Base-by-base conservation (phyloP, 1,139 yeast genomes). In the Zygoascus meyerae region DNA sequence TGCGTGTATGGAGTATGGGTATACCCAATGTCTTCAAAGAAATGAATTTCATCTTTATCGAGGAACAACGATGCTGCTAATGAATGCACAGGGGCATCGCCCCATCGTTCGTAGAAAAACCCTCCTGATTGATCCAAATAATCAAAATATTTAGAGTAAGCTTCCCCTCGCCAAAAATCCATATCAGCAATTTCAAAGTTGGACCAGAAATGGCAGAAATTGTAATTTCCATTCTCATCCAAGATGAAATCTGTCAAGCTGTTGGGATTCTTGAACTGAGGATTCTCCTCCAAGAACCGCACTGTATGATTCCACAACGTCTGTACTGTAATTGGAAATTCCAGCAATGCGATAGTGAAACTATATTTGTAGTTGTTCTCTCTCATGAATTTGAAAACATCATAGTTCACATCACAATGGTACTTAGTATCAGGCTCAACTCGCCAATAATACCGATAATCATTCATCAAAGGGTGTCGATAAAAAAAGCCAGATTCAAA, bases 101-200 rank as follows among this genome's bases (percentile, higher is more conserved):
- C 95, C 95, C 95, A 86, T 63, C 95, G 76, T 69, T 86, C 95
- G 64, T 86, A 86, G 68, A 83, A 86, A 69, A 86, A 86, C 4
- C 95, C 95, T 60, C 95, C 95, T 12, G 84, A 77, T 55, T 77
- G 68, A 64, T 86, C 95, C 57, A 86, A 75, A 60, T 73, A 71
- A 31, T 83, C 83, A 57, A 86, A 86, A 65, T 81, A 86, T 44
- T 75, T 73, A 46, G 69, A 65, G 64, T 85, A 86, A 14, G 86
- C 86, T 45, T 81, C 77, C 18, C 79, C 68, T 63, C 95, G 75
- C 86, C 86, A 86, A 60, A 86, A 76, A 47, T 79, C 75, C 64
- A 86, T 73, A 44, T 79, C 78, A 17, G 85, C 95, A 59, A 86
- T 74, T 67, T 86, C 95, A 58, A 86, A 86, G 67, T 86, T 86